Base-by-base conservation (phyloP, 1,139 yeast genomes). In the Lodderomyces oxycetoniae region DNA sequence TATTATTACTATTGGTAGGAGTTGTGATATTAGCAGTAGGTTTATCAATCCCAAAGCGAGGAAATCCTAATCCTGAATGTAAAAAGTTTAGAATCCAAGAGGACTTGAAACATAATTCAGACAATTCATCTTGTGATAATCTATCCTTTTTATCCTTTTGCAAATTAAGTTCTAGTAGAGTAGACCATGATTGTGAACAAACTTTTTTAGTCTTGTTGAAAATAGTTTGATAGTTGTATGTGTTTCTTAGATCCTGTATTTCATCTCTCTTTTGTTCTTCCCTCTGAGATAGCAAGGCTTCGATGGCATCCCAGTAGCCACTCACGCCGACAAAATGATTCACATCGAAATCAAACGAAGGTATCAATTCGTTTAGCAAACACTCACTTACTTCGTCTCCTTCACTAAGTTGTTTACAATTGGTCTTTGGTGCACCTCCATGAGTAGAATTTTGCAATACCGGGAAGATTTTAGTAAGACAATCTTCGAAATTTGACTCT, bases 281-380 rank as follows among this genome's bases (percentile, higher is more conserved):
- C 14, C 54, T 54, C 36, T 63, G 59, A 2, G 59, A 53, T 26
- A 66, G 54, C 3, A 79, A 61, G 23, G 66, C 67, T 16, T 71
- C 70, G 7, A 81, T 64, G 3, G 87, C 76, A 51, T 83, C 84
- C 85, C 88, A 84, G 55, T 82, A 84, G 28, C 88, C 94, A 46
- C 88, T 79, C 2, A 86, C 87, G 0, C 93, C 94, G 20, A 81
- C 70, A 42, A 84, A 84, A 43, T 77, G 79, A 44, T 79, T 77
- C 26, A 76, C 61, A 35, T 72, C 78, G 46, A 83, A 79, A 45
- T 80, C 86, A 56, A 85, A 77, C 2, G 77, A 70, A 0, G 94
- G 94, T 13, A 75, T 66, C 28, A 64, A 51, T 40, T 77, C 79
- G 35, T 61, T 63, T 28, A 75, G 51, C n/a, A 77, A 53, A 49